Conservation (phyloP, 2,329 filamentous ascomycete genomes). For the Parastagonospora nodorum region DNA sequence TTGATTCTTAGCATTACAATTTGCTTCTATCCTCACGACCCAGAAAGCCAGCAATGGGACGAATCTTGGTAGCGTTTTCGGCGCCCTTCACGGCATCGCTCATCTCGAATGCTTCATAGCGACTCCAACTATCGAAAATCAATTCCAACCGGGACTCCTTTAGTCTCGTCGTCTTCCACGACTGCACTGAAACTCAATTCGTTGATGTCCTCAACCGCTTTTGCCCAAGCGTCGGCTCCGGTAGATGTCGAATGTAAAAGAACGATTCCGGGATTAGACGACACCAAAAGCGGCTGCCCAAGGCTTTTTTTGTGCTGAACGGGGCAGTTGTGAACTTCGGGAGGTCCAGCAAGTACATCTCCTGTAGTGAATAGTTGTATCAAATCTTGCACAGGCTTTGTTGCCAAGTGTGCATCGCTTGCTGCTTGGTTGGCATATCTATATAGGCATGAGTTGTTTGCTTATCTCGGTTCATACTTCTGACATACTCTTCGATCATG, state of each 20-base stretch:
- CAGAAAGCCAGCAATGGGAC: slow-evolving; percentile 22
- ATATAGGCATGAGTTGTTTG: neutral
- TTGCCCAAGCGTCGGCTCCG: neutral
- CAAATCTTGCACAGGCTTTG: slow-evolving; percentile 27
- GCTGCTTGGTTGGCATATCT: slow-evolving; percentile 28
- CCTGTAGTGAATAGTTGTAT: slow-evolving; percentile 25
- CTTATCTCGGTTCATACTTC: neutral
- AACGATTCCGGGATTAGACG: slow-evolving; percentile 17
- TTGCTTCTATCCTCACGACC: slow-evolving; percentile 15
- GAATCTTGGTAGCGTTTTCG: slow-evolving; percentile 16
- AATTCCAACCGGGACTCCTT: slow-evolving; percentile 14
- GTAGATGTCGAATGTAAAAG: slow-evolving; percentile 17
- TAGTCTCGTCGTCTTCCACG: slow-evolving; percentile 14
- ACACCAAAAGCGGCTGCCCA: neutral
- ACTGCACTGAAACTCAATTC: slow-evolving; percentile 12
- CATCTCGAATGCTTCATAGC: slow-evolving; percentile 14
- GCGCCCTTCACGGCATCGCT: slow-evolving; percentile 11
- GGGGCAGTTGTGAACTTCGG: slow-evolving; percentile 23
- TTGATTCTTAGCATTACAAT: slow-evolving; percentile 5
- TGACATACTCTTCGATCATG: slow-evolving; percentile 33
- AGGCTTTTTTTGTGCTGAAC: slow-evolving; percentile 8
- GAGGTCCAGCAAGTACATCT: slow-evolving; percentile 23
- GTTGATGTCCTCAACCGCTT: slow-evolving; percentile 7
- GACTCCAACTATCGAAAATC: slow-evolving; percentile 5
- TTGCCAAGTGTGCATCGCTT: slow-evolving; percentile 25